Conservation (phyloP, 352 stramenopile species). For the Phytophthora pini region DNA sequence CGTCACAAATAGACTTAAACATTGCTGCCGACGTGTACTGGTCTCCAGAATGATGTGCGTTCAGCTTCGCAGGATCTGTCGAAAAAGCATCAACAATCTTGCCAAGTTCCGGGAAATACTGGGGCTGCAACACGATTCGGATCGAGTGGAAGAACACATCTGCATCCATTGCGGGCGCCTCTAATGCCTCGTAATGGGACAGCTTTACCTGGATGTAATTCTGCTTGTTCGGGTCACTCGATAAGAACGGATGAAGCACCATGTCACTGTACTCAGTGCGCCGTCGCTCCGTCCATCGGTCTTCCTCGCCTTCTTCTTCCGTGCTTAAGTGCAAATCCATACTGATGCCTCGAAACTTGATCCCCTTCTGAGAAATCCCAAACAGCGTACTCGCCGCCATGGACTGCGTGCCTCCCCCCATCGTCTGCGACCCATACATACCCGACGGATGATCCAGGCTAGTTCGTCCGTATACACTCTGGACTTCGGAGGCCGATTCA, state of each 20-base stretch:
- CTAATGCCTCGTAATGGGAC: constrained; percentile 78
- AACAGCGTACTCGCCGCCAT: constrained; percentile 84
- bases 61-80: constrained; percentile 26
- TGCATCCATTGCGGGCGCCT: constrained; percentile 73
- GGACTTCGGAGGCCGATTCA: constrained; percentile 79
- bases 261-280: constrained; percentile 45
- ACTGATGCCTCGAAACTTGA: constrained; percentile 84
- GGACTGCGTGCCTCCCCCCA: constrained; percentile 59
- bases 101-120: constrained; percentile 79
- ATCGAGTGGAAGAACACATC: constrained; percentile 89
- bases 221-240: constrained; percentile 66
- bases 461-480: constrained; percentile 68
- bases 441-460: constrained; percentile 40
- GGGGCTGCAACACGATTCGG: constrained; percentile 77
- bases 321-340: constrained; percentile 82
- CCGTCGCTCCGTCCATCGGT: constrained; percentile 32
- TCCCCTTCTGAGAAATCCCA: constrained; percentile 85
- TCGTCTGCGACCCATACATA: constrained; percentile 42
- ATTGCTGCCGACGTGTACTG: constrained; percentile 53
- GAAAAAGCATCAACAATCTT: constrained; percentile 77
- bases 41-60: constrained; percentile 27
- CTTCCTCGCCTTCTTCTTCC: constrained; percentile 53
- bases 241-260: constrained; percentile 70
- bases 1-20: constrained; percentile 82
- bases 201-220: constrained; percentile 88